Evolutionary conservation across 2,329 filamentous ascomycete genomes (phyloP), one percentile per base, ranked within the genome.

Genomic region (Zarea fungicola): DNA sequence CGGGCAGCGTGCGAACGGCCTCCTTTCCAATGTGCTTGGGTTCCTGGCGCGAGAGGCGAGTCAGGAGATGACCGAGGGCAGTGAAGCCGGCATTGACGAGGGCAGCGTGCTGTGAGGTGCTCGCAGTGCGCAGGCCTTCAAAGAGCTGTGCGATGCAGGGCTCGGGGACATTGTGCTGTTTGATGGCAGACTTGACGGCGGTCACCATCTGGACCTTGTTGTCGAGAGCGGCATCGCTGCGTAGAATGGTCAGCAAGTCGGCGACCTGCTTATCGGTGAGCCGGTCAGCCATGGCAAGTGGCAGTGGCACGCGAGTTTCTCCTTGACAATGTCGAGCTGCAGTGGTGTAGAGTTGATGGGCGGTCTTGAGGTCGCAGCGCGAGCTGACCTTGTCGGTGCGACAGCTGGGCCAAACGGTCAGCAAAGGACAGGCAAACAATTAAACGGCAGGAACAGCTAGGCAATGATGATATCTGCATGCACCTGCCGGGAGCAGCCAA

Each of bases 81-180:
- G 89, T 92, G 66, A 96, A 92, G 51, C 88, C 90, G 45, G 89
- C 87, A 50, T 87, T 86, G 56, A 86, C 83, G 53, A 96, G 83
- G 28, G 81, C 80, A 36, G 84, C 84, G 60, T 95, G 87, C 59
- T 87, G 84, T 35, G 88, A 87, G 47, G 76, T 73, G 56, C 92
- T 85, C 52, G 89, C 87, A 46, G 83, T 71, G 54, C 85, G 85
- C 60, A 95, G 76, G 55, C 85, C 87, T 53, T 96, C 89, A 68
- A 96, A 95, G 55, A 96, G 81, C 50, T 81, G 75, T 22, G 81
- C 70, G 58, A 95, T 79, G 59, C 77, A 80, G 48, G 70, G 68
- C 56, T 95, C 89, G 52, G 89, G 89, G 39, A 96, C 88, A 71
- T 90, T 90, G 64, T 87, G 85, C 67, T 95, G 90, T 68, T 96